Conservation (phyloP, 2,329 filamentous ascomycete genomes). For the Elsinoe necatrix region DNA sequence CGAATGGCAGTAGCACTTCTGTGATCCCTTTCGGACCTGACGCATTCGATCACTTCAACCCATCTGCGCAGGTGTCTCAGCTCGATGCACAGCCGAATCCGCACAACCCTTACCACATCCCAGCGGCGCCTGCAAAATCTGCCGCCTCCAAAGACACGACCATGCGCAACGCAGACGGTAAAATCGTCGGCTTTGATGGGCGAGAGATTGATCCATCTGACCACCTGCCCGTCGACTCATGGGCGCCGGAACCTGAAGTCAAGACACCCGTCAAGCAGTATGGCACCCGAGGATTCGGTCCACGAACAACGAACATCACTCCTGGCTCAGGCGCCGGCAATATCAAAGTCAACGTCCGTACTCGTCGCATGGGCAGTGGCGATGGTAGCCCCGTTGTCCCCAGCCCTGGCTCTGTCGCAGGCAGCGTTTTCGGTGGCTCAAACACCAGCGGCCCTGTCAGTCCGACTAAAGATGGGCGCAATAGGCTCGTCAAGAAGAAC, state of each 20-base stretch:
- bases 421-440: not conserved
- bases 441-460: conserved; percentile 20
- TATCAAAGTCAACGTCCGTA: conserved; percentile 29
- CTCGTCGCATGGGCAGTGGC: conserved; percentile 17
- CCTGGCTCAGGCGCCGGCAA: conserved; percentile 18
- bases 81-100: conserved; percentile 18
- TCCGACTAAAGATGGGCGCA: conserved; percentile 39
- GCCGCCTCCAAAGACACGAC: conserved; percentile 20
- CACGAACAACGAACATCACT: conserved; percentile 20
- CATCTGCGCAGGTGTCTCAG: conserved; percentile 28
- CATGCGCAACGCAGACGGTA: conserved; percentile 39
- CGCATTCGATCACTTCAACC: conserved; percentile 65
- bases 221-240: conserved; percentile 66
- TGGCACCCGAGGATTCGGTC: conserved; percentile 27
- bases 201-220: conserved; percentile 73
- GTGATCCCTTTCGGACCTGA: conserved; percentile 63
- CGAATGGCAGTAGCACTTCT: conserved; percentile 23
- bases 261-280: conserved; percentile 38
- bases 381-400: conserved; percentile 17
- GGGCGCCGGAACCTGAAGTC: conserved; percentile 67
- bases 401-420: conserved; percentile 28
- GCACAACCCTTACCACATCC: conserved; percentile 22
- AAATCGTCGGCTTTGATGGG: conserved; percentile 68
- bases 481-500: conserved; percentile 57
- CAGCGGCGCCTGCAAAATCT: conserved; percentile 23